These are phyloP conservation scores for Lasiodiplodia sp. DNA, from an alignment of 2,329 filamentous ascomycete species.

Conservation along the genomic window DNA sequence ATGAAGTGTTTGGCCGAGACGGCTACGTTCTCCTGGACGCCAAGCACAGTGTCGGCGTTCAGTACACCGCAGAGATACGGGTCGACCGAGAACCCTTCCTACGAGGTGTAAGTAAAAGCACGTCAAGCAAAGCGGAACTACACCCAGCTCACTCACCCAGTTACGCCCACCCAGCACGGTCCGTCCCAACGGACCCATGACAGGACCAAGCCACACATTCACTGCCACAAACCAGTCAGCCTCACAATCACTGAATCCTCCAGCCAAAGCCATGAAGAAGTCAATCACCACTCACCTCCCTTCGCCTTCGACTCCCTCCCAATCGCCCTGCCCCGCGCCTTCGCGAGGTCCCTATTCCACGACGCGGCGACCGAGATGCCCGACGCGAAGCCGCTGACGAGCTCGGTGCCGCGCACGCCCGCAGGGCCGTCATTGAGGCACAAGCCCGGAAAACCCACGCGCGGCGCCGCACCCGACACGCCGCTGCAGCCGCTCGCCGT, in stretches of 20 bases:
- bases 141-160: conserved; percentile 4
- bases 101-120: conserved; percentile 35
- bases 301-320: conserved; percentile 51
- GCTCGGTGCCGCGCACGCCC: conserved; percentile 47
- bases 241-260: too few species aligned
- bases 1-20: conserved; percentile 64
- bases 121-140: background rate
- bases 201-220: conserved; percentile 10
- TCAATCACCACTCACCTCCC: conserved; percentile 44
- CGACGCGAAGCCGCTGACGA: conserved; percentile 48
- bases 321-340: conserved; percentile 43
- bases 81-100: conserved; percentile 55
- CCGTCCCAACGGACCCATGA: conserved; percentile 38
- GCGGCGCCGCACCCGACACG: conserved; percentile 33
- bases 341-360: conserved; percentile 45
- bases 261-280: background rate
- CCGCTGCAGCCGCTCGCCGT: conserved; percentile 30
- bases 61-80: conserved; percentile 54
- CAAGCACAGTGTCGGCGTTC: conserved; percentile 49
- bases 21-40: conserved; percentile 49
- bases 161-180: conserved; percentile 52
- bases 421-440: conserved; percentile 52
- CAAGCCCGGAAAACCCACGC: conserved; percentile 46
- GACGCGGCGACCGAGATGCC: conserved; percentile 49
- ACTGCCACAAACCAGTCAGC: background rate